These are phyloP conservation scores for Elsinoe batatas DNA, from an alignment of 2,329 filamentous ascomycete genomes.

Conservation along the genomic window DNA sequence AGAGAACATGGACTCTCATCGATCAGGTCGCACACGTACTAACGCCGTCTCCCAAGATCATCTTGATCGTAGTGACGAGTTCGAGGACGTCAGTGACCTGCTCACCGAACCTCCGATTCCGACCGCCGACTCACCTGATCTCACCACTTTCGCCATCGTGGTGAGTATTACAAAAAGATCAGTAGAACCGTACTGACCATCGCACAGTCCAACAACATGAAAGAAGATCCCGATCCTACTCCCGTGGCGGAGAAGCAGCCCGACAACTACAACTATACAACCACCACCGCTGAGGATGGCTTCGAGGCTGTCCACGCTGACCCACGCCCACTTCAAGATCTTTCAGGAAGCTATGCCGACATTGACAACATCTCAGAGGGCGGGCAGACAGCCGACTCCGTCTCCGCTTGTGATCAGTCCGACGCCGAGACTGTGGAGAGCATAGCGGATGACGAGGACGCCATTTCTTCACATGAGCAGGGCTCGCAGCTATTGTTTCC, in stretches of 20 bases:
- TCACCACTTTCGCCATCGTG: too few relatives aligned
- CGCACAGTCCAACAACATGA: not conserved
- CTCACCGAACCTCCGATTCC: not conserved
- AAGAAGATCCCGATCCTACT: not conserved
- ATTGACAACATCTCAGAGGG: conserved; percentile 4
- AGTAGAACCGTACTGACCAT: not conserved
- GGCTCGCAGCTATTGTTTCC: not conserved
- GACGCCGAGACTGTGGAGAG: conserved; percentile 8
- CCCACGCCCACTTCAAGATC: not conserved
- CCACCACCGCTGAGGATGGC: conserved; percentile 2
- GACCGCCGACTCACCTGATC: too few relatives aligned
- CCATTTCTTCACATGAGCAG: not conserved
- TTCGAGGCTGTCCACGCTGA: conserved; percentile 9
- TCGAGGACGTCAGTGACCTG: not conserved
- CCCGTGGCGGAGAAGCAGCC: not conserved
- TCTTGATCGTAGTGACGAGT: not conserved
- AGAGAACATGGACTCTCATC: not conserved
- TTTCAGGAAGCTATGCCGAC: not conserved
- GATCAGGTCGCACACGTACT: not conserved
- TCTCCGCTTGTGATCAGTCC: conserved; percentile 5
- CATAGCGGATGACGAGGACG: not conserved
- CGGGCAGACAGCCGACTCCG: conserved; percentile 6
- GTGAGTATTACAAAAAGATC: too few relatives aligned
- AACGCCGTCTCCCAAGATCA: not conserved
- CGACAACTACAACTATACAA: not conserved